Evolutionary conservation across 345 rosid genomes (phyloP).

Genomic region (Eucalyptus shirleyi): DNA sequence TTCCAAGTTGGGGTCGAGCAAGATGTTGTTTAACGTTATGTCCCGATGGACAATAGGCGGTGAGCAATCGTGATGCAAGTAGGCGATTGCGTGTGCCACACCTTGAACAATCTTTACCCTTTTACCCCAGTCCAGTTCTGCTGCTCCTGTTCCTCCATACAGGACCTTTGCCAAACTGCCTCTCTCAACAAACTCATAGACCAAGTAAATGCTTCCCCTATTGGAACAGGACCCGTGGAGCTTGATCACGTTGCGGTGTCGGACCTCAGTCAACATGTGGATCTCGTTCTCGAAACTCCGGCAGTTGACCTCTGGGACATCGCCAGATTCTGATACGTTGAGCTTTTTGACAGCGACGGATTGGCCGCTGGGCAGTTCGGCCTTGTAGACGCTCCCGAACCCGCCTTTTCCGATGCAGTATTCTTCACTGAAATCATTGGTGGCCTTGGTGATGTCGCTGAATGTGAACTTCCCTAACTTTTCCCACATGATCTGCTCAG

Average conservation of each 20-base stretch:
- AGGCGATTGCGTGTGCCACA: slow-evolving; percentile 54
- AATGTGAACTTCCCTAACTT: slow-evolving; percentile 44
- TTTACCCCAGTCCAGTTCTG: slow-evolving; percentile 27
- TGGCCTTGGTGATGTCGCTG: slow-evolving; percentile 40
- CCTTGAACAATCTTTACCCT: slow-evolving; percentile 39
- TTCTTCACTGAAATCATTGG: slow-evolving; percentile 27
- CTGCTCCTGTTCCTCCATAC: slow-evolving; percentile 13
- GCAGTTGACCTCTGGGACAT: slow-evolving; percentile 15
- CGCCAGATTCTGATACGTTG: slow-evolving; percentile 14
- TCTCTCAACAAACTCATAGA: slow-evolving; percentile 41
- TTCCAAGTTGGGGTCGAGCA: slow-evolving; percentile 38
- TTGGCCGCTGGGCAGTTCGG: slow-evolving; percentile 24
- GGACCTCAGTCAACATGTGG: slow-evolving; percentile 27
- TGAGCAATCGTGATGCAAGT: slow-evolving; percentile 59
- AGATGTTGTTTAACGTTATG: slow-evolving; percentile 33
- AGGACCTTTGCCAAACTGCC: slow-evolving; percentile 39
- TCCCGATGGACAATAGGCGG: slow-evolving; percentile 52
- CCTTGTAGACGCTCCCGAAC: slow-evolving; percentile 51
- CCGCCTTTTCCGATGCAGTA: slow-evolving; percentile 56
- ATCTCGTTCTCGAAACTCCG: slow-evolving; percentile 52
- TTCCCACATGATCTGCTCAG: slow-evolving; percentile 31
- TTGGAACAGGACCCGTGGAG: slow-evolving; percentile 41
- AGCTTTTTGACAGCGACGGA: slow-evolving; percentile 45
- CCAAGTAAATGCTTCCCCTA: slow-evolving; percentile 30
- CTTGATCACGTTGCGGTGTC: slow-evolving; percentile 59